These are phyloP conservation scores for Neurospora crassa DNA, from an alignment of 2,329 filamentous ascomycete species.

Conservation along the genomic window DNA sequence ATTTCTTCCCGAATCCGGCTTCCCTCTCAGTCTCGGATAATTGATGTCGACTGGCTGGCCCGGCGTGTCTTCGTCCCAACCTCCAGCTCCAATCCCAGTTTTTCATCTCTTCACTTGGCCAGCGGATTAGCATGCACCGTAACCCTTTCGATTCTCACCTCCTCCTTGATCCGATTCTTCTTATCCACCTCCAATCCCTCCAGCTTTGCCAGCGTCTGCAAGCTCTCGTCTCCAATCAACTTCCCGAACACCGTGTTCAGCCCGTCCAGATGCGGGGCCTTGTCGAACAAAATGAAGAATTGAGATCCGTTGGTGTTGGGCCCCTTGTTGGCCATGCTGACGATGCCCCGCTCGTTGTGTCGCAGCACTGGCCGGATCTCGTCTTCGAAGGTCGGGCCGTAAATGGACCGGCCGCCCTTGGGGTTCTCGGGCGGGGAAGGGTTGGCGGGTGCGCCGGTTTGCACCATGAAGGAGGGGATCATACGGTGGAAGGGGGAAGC, in stretches of 20 bases:
- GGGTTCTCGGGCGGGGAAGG: constrained; percentile 45
- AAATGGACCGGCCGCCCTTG: constrained; percentile 65
- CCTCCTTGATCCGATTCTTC: constrained; percentile 63
- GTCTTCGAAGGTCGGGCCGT: constrained; percentile 65
- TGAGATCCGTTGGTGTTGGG: constrained; percentile 66
- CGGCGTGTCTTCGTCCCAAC: neutral
- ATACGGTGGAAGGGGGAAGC: constrained; percentile 68
- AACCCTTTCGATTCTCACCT: constrained; percentile 58
- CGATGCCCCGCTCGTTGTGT: constrained; percentile 58
- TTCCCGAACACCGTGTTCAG: constrained; percentile 79
- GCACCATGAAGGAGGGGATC: constrained; percentile 73
- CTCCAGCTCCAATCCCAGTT: neutral
- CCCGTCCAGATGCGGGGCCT: constrained; percentile 71
- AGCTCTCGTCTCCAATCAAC: constrained; percentile 54
- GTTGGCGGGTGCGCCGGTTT: constrained; percentile 57
- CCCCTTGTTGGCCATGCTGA: constrained; percentile 74
- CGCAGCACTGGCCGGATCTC: constrained; percentile 64
- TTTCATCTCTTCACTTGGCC: constrained; percentile 41
- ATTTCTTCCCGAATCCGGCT: neutral
- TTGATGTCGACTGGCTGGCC: neutral
- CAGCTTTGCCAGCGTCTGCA: constrained; percentile 59
- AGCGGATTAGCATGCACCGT: constrained; percentile 74
- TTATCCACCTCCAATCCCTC: constrained; percentile 66
- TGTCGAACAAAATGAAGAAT: constrained; percentile 72
- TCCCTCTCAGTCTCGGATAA: neutral